Conservation (phyloP, 2,329 filamentous ascomycete species). For the Monosporascus cannonballus region DNA sequence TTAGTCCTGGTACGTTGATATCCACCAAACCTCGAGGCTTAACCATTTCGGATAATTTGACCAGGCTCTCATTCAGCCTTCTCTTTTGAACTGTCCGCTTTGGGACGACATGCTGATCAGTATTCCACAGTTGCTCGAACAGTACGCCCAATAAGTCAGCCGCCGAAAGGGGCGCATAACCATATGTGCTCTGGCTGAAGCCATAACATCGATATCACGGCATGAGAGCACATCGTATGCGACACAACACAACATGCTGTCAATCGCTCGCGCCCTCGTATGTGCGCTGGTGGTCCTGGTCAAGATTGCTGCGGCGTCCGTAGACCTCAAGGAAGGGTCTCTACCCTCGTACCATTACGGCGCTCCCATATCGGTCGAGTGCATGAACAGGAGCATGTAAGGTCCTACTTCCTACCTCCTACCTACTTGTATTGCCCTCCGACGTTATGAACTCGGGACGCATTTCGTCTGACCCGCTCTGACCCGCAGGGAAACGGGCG, state of each 20-base stretch:
- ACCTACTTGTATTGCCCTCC: not conserved
- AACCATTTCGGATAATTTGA: slow-evolving; percentile 1
- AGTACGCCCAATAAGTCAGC: too few species aligned
- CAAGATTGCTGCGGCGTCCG: slow-evolving; percentile 12
- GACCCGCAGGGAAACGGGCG: slow-evolving; percentile 67
- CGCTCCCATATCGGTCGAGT: slow-evolving; percentile 62
- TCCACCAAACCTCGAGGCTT: not conserved
- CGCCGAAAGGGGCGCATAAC: too few species aligned
- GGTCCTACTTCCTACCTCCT: slow-evolving; percentile 22
- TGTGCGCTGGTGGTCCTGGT: slow-evolving; percentile 10
- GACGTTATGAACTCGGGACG: not conserved
- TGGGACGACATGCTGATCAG: not conserved
- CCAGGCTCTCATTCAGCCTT: slow-evolving; percentile 11
- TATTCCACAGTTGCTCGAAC: too few species aligned
- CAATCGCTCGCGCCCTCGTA: slow-evolving; percentile 11
- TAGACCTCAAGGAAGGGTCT: slow-evolving; percentile 29
- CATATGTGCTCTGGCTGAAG: slow-evolving; percentile 1
- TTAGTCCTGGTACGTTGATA: too few species aligned
- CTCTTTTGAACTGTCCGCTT: not conserved
- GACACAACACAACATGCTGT: slow-evolving; percentile 13
- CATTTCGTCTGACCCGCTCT: not conserved
- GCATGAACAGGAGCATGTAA: slow-evolving; percentile 68
- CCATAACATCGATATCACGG: slow-evolving; percentile 7
- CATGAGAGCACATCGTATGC: slow-evolving; percentile 1
- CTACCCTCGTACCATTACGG: slow-evolving; percentile 61